Conservation (phyloP, 306 rosid species). For the Vigna reflexopilosa region DNA sequence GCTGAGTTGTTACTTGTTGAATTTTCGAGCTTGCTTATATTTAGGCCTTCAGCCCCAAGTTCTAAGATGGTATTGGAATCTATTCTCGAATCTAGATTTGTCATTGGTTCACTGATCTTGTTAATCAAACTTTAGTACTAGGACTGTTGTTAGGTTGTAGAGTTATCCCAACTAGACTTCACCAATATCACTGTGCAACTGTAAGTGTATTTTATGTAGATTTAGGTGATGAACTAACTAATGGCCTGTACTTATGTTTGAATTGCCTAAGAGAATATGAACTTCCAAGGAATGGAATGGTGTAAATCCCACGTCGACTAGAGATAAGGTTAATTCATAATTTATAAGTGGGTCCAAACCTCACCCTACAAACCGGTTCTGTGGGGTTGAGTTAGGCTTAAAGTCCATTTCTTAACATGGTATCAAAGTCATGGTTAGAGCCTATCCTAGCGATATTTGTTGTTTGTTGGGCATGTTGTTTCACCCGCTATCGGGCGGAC, state of each 20-base stretch:
- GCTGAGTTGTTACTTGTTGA: conserved; percentile 3
- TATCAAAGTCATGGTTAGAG: too few species aligned
- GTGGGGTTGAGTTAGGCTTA: too few species aligned
- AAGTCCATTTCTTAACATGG: too few species aligned
- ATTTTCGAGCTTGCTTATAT: not conserved
- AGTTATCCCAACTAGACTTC: not conserved
- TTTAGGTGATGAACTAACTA: not conserved
- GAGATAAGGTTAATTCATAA: too few species aligned
- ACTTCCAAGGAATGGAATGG: not conserved
- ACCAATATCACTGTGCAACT: not conserved
- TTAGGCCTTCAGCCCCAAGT: not conserved
- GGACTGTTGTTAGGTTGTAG: not conserved
- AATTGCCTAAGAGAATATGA: not conserved
- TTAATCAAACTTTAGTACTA: not conserved
- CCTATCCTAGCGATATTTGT: too few species aligned
- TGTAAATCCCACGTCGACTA: not conserved
- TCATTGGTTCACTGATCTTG: not conserved
- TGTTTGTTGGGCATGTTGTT: too few species aligned
- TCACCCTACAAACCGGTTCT: too few species aligned
- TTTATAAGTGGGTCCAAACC: too few species aligned
- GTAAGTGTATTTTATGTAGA: not conserved
- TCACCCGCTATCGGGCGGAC: too few species aligned
- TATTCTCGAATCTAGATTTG: not conserved
- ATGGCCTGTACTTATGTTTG: not conserved
- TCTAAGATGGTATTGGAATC: not conserved